Percentiles rank a stretch among this genome's conserved stretches.
Conservation (phyloP, 1,284 basidiomycete species). For the Cutaneotrichosporon sp. region DNA sequence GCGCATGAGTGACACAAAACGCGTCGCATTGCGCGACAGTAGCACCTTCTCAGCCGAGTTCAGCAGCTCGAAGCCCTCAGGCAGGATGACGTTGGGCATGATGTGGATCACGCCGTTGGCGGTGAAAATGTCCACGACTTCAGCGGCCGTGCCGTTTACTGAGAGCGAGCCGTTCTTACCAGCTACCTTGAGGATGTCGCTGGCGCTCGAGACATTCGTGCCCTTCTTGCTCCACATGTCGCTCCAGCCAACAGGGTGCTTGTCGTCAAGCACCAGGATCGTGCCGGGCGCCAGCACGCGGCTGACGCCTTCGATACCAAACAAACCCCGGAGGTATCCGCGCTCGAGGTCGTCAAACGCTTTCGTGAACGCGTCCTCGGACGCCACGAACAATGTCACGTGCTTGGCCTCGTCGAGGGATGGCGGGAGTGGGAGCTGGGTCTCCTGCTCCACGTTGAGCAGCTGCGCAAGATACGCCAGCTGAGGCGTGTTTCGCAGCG, state of each 20-base stretch:
- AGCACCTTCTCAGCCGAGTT: conserved; percentile 77
- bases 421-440: conserved; percentile 63
- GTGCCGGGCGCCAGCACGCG: conserved; percentile 76
- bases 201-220: conserved; percentile 44
- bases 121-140: conserved; percentile 78
- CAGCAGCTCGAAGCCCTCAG: conserved; percentile 71
- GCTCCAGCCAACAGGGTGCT: conserved; percentile 41
- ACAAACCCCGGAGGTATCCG: conserved; percentile 80
- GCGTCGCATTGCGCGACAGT: conserved; percentile 75
- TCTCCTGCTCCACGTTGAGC: conserved; percentile 61
- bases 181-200: conserved; percentile 68
- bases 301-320: conserved; percentile 72
- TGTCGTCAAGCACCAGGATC: conserved; percentile 54
- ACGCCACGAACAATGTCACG: conserved; percentile 86
- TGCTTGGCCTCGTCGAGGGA: conserved; percentile 58
- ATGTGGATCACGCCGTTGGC: conserved; percentile 92
- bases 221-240: conserved; percentile 37
- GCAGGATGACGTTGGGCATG: conserved; percentile 77
- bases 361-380: conserved; percentile 73
- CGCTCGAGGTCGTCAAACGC: conserved; percentile 66
- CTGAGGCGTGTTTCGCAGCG: conserved; percentile 62
- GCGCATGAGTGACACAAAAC: conserved; percentile 83
- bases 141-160: conserved; percentile 64
- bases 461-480: conserved; percentile 65
- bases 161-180: conserved; percentile 59